A percentile compares a stretch with the other conserved stretches of the same genome.
These are phyloP conservation scores for Carpinus viminea DNA, from an alignment of 306 rosid genomes.

Conservation along the genomic window DNA sequence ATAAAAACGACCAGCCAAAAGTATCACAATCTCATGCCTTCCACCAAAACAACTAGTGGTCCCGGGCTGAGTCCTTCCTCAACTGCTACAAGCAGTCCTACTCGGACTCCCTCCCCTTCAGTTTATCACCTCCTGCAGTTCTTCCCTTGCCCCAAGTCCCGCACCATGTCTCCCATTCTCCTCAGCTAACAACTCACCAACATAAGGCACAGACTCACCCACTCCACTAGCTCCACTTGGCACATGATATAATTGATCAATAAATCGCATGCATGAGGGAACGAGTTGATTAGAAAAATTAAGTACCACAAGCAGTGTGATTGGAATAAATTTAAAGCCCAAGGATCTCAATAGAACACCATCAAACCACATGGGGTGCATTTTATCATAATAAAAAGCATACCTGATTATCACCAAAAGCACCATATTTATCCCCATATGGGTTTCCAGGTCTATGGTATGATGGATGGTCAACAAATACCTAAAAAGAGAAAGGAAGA, in stretches of 20 bases:
- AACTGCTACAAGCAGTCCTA: neutral
- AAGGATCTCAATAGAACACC: neutral
- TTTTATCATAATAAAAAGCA: conserved; percentile 15
- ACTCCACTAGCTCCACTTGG: too few species aligned
- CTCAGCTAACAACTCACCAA: neutral
- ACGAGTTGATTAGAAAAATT: neutral
- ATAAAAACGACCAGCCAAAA: neutral
- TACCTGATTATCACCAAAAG: conserved; percentile 89
- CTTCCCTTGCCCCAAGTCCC: neutral
- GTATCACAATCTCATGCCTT: neutral
- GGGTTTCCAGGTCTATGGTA: conserved; percentile 85
- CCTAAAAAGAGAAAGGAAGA: conserved; percentile 43
- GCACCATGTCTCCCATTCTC: neutral
- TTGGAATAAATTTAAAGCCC: neutral
- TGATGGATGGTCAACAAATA: conserved; percentile 81
- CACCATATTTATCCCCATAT: conserved; percentile 71
- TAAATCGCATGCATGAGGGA: neutral
- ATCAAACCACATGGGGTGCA: neutral
- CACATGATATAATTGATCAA: neutral
- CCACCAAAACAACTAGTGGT: neutral
- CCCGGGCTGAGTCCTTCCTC: neutral
- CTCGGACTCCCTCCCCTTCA: neutral
- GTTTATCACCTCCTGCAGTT: neutral
- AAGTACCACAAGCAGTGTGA: neutral
- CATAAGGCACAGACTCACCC: neutral